phyloP scores from a whole-genome alignment of 805 yeast species.

The Yamadazyma akitaensis region DNA sequence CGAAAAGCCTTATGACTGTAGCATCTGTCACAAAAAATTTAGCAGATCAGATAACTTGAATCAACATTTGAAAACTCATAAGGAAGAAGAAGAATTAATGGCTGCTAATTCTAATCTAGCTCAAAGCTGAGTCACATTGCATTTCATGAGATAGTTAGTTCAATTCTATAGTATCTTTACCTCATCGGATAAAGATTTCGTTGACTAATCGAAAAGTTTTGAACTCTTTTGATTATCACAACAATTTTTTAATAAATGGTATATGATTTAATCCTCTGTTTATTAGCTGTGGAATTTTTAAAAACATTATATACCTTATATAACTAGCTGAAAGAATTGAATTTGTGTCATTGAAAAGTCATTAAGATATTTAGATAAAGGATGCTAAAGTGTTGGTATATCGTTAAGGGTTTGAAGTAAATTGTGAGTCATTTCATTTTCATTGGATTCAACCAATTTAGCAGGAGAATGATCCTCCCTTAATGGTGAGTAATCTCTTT shows the following conservation, averaged over 20 bases:
- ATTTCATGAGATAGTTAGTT: background rate
- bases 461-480: constrained; percentile 3
- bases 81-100: constrained; percentile 17
- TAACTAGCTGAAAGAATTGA: background rate
- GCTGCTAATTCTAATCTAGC: constrained; percentile 1
- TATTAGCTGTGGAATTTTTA: background rate
- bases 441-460: constrained; percentile 3
- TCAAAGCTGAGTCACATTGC: background rate
- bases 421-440: constrained; percentile 5
- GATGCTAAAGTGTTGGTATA: constrained; percentile 4
- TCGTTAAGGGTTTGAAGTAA: constrained; percentile 6
- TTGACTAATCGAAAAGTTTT: too few relatives aligned
- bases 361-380: background rate
- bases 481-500: constrained; percentile 5
- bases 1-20: constrained; percentile 67
- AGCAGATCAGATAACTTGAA: constrained; percentile 64
- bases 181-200: background rate
- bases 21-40: constrained; percentile 59
- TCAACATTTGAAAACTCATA: constrained; percentile 64
- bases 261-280: background rate
- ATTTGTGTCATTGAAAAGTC: background rate
- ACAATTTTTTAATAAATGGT: background rate
- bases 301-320: background rate
- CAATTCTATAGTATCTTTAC: background rate
- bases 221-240: too few relatives aligned